Conservation (phyloP, 768 basidiomycete species). For the Russula sp. region DNA sequence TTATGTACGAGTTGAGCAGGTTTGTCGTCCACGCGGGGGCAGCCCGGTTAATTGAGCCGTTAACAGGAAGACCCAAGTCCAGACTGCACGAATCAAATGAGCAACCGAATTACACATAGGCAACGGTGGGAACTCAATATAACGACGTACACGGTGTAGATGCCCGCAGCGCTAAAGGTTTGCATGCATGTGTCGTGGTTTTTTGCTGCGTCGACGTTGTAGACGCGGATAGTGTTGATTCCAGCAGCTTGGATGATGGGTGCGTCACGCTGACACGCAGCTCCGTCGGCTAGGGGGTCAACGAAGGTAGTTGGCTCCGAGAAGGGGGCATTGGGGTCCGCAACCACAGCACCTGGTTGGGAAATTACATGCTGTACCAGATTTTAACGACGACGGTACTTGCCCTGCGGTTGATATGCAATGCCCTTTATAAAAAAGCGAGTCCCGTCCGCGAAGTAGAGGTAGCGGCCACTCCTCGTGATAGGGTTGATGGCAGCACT, state of each 20-base stretch:
- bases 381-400: constrained; percentile 1
- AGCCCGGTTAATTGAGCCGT: constrained; percentile 76
- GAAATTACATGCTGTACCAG: not conserved
- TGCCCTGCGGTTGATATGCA: constrained; percentile 81
- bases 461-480: constrained; percentile 67
- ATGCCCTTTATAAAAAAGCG: constrained; percentile 88
- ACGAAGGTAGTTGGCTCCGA: constrained; percentile 67
- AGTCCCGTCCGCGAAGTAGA: constrained; percentile 67
- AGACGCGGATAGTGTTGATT: constrained; percentile 79
- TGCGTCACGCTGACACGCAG: constrained; percentile 71
- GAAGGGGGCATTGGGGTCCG: constrained; percentile 35
- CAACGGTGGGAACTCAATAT: not conserved
- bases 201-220: constrained; percentile 75
- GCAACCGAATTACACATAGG: not conserved
- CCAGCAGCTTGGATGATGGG: constrained; percentile 69
- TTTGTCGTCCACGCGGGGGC: constrained; percentile 76
- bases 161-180: constrained; percentile 66
- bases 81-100: constrained; percentile 44
- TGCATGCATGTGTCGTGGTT: constrained; percentile 89
- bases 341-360: not conserved
- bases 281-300: constrained; percentile 67
- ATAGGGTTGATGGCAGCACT: constrained; percentile 68
- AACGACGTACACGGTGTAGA: constrained; percentile 76
- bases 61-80: constrained; percentile 78
- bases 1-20: constrained; percentile 69